Evolutionary conservation across 768 basidiomycete species (phyloP).

Genomic region (Strobilomyces echinocephalus): DNA sequence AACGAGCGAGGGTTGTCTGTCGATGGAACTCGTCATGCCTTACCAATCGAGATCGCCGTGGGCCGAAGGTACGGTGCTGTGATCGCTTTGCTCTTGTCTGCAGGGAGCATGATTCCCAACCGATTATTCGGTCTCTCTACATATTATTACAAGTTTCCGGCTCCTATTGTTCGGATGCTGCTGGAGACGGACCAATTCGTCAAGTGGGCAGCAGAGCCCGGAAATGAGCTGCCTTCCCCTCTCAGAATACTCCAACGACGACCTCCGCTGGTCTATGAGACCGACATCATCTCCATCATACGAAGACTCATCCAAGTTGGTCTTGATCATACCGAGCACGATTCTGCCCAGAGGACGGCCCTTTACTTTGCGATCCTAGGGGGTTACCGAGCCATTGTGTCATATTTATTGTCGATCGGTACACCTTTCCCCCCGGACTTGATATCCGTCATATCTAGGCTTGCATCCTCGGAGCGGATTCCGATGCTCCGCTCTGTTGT

Average conservation of each 20-base stretch:
- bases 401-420: background rate
- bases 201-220: slow-evolving; percentile 7
- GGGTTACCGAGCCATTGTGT: background rate
- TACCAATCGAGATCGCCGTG: slow-evolving; percentile 10
- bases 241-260: background rate
- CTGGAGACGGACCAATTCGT: slow-evolving; percentile 4
- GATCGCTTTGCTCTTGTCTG: slow-evolving; percentile 1
- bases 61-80: background rate
- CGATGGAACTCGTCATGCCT: background rate
- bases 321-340: background rate
- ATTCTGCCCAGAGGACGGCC: background rate
- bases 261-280: slow-evolving; percentile 4
- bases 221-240: background rate
- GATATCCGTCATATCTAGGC: background rate
- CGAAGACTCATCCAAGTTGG: slow-evolving; percentile 8
- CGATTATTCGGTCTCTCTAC: background rate
- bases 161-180: slow-evolving; percentile 3
- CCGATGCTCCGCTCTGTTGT: background rate
- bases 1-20: slow-evolving; percentile 3
- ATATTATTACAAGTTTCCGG: background rate
- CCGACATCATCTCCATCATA: slow-evolving; percentile 3
- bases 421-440: background rate
- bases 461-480: background rate
- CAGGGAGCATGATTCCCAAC: slow-evolving; percentile 1
- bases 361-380: slow-evolving; percentile 2